Base-by-base conservation (phyloP, 1,139 yeast genomes). In the Geotrichum phurueaensis region DNA sequence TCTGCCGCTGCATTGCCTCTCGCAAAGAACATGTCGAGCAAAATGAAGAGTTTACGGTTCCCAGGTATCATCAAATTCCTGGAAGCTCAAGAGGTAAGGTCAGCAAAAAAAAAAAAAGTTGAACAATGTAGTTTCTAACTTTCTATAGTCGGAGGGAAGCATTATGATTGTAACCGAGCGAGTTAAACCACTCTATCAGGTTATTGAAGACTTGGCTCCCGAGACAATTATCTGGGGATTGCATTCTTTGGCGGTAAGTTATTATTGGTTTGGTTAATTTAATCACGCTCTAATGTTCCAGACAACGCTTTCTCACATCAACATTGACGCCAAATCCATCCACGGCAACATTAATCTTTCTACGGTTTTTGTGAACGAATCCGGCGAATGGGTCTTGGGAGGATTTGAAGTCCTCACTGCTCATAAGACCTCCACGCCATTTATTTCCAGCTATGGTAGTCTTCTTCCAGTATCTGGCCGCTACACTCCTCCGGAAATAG, bases 311-410 rank as follows among this genome's bases (percentile, higher is more conserved):
- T 79, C 79, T 64, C 84, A 85, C 65, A 77, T 91, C 60, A 85
- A 88, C 66, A 78, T 76, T 23, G 87, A 83, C 62, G 89, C 89
- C 22, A 75, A 79, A 23, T 52, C 55, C 33, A 76, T 87, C 2
- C 87, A 89, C 67, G 94, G 92, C 1, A 84, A 84, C 63, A 68
- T 91, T 48, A 79, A 82, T 64, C 67, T 76, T 33, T 79, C 81
- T 51, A 81, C 89, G 0, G 79, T 92, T 0, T 90, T 75, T 71
- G 84, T 89, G 15, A 87, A 82, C 60, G 81, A 79, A 25, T 71
- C 78, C 50, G 96, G 97, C 9, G 96, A 89, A 68, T 89, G 96
- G 95, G 87, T 85, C 62, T 71, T 92, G 29, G 88, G 89, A 65
- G 97, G 97, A 0, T 83, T 91, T 68, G 98, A 92, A 71, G 73